Conservation (phyloP, 352 stramenopile species). For the Globisporangium heterothallicum region DNA sequence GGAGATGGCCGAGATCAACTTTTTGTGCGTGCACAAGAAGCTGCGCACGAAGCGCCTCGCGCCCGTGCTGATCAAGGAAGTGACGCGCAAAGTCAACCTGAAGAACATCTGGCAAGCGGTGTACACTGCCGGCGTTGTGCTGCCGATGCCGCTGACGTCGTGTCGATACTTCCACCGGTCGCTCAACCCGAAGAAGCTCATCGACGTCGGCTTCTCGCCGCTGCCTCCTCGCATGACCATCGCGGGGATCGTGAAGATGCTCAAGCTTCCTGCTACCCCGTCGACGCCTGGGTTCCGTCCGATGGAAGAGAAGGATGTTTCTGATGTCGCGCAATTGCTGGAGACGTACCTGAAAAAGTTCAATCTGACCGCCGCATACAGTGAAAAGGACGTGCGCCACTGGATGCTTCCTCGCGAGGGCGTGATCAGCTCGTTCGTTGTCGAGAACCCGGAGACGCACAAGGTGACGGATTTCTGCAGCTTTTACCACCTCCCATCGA, state of each 20-base stretch:
- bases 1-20: conserved; percentile 96
- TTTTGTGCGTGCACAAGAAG: conserved; percentile 99
- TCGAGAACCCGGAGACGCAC: conserved; percentile 64
- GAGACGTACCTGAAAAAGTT: conserved; percentile 55
- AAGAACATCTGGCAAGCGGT: conserved; percentile 93
- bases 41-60: conserved; percentile 94
- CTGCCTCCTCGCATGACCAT: conserved; percentile 93
- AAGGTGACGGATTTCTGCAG: conserved; percentile 92
- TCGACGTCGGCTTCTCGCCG: conserved; percentile 96
- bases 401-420: conserved; percentile 94
- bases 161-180: conserved; percentile 97
- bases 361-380: conserved; percentile 85
- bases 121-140: conserved; percentile 97
- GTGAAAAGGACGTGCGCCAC: conserved; percentile 92
- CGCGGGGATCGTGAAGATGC: conserved; percentile 86
- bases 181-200: conserved; percentile 98
- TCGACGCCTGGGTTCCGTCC: conserved; percentile 33
- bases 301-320: conserved; percentile 55
- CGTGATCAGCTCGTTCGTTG: conserved; percentile 95
- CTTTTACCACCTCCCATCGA: conserved; percentile 98
- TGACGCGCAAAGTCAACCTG: conserved; percentile 98
- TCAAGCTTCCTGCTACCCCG: conserved; percentile 71
- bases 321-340: conserved; percentile 42
- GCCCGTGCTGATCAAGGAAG: conserved; percentile 99
- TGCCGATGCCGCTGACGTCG: conserved; percentile 92